Percentiles rank a stretch among this genome's conserved stretches.
These are phyloP conservation scores for Skeletonema menzelii DNA, from an alignment of 108 stramenopile species.

Conservation along the genomic window DNA sequence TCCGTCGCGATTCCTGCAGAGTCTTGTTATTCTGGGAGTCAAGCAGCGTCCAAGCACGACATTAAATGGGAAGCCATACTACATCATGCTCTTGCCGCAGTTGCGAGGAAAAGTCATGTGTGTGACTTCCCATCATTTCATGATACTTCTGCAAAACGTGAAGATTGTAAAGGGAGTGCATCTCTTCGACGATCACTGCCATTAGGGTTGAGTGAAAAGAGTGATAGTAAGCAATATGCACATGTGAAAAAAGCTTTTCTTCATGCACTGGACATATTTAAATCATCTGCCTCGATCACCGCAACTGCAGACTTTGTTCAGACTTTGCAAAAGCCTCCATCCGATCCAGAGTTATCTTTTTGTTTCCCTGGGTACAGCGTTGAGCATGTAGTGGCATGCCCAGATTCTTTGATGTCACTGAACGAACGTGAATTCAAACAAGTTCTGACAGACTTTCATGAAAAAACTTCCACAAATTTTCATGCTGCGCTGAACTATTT, in stretches of 20 bases:
- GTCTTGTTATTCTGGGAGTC: neutral
- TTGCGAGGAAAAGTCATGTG: slow-evolving; percentile 24
- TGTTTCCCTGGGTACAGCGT: slow-evolving; percentile 13
- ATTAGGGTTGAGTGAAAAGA: neutral
- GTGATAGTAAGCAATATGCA: neutral
- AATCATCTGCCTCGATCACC: neutral
- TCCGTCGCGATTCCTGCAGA: neutral
- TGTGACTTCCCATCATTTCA: slow-evolving; percentile 8
- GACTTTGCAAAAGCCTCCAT: slow-evolving; percentile 1
- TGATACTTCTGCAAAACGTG: neutral
- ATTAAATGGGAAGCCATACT: slow-evolving; percentile 13
- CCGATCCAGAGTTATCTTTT: slow-evolving; percentile 3
- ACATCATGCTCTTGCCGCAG: slow-evolving; percentile 30
- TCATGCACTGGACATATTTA: slow-evolving; percentile 1
- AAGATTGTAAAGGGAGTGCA: slow-evolving; percentile 4
- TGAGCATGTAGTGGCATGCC: slow-evolving; percentile 5
- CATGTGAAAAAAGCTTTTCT: slow-evolving; percentile 2
- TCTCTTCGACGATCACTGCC: slow-evolving; percentile 14
- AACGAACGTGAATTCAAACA: neutral
- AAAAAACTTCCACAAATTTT: slow-evolving; percentile 21
- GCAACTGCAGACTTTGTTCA: slow-evolving; percentile 10
- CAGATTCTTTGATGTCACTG: neutral
- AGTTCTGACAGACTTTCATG: neutral
- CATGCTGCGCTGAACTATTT: slow-evolving; percentile 58
- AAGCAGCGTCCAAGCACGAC: neutral